Base-by-base conservation (phyloP, 2,329 filamentous ascomycete species). In the Aspergillus sp. region DNA sequence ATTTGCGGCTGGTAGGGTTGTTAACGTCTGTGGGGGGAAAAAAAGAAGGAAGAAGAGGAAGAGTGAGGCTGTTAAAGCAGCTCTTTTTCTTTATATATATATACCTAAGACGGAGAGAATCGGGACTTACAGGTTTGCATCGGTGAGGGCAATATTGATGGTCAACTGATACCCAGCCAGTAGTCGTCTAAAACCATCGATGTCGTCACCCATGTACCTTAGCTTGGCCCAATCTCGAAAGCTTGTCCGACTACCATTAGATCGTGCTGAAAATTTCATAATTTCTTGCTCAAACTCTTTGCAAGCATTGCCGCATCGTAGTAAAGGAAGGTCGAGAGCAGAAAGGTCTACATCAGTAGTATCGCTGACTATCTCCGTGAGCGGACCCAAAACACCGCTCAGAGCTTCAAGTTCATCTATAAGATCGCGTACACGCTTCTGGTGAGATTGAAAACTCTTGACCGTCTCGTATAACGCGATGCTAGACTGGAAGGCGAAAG, bases 151-250 rank as follows among this genome's bases (percentile, higher is more conserved):
- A 60, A 74, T 70, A 42, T 47, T 66, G 23, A 72, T 69, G 23
- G 67, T 72, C 43, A 64, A 57, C 50, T 72, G 74, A 49, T 75
- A 75, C 38, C 64, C 63, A 37, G 70, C 63, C 27, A 76, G 52
- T 35, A 70, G 52, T 19, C 63, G 54, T 35, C 60, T 63, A 47
- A 75, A 75, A 44, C 62, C 64, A 50, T 69, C 64, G 41, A 75
- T 69, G 50, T 73, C 62, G 39, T 73, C 65, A 23, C 68, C 70
- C 64, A 74, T 71, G 45, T 74, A 75, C 49, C 52, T 67, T 41
- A 75, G 53, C 54, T 62, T 71, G 4, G 70, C 67, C 73, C 69
- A 75, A 53, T 74, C 72, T 41, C 69, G 66, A 55, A 75, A 74
- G 55, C 68, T 75, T 19, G 64, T 61, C 46, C 64, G 59, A 49